These are phyloP conservation scores for Pythium oligandrum DNA, from an alignment of 352 stramenopile species.

Conservation along the genomic window DNA sequence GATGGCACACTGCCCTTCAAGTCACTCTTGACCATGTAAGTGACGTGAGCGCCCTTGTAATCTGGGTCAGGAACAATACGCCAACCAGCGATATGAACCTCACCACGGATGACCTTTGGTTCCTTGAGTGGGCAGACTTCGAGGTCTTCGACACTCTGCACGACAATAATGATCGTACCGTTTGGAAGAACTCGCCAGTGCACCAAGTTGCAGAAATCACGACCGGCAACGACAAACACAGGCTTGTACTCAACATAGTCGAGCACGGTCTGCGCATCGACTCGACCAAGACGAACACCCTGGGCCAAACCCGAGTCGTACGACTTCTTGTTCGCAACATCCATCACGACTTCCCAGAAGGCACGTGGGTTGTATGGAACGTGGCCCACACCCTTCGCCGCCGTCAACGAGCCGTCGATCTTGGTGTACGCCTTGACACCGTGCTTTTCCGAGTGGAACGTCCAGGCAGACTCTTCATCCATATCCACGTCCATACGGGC, in stretches of 20 bases:
- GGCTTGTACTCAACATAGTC: constrained; percentile 80
- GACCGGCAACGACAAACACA: constrained; percentile 66
- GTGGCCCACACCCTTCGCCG: constrained; percentile 46
- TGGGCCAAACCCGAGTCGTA: constrained; percentile 56
- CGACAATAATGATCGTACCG: constrained; percentile 66
- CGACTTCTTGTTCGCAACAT: constrained; percentile 39
- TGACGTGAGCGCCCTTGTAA: constrained; percentile 54
- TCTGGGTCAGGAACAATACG: constrained; percentile 59
- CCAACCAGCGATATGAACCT: constrained; percentile 59
- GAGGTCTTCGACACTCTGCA: constrained; percentile 57
- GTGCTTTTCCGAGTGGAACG: constrained; percentile 65
- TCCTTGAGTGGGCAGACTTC: constrained; percentile 57
- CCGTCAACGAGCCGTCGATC: constrained; percentile 58
- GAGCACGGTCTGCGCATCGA: constrained; percentile 60
- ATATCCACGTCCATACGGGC: constrained; percentile 51
- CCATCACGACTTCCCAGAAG: constrained; percentile 49
- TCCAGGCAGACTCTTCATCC: constrained; percentile 50
- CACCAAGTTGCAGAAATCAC: constrained; percentile 66
- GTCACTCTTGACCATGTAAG: constrained; percentile 69
- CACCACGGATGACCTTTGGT: constrained; percentile 58
- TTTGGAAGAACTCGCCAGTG: constrained; percentile 64
- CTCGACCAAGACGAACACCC: constrained; percentile 27
- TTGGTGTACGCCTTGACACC: constrained; percentile 66
- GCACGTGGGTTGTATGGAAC: constrained; percentile 45
- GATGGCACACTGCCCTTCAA: constrained; percentile 66